Conservation (phyloP, 2,329 filamentous ascomycete genomes). For the Fonsecaea nubica region DNA sequence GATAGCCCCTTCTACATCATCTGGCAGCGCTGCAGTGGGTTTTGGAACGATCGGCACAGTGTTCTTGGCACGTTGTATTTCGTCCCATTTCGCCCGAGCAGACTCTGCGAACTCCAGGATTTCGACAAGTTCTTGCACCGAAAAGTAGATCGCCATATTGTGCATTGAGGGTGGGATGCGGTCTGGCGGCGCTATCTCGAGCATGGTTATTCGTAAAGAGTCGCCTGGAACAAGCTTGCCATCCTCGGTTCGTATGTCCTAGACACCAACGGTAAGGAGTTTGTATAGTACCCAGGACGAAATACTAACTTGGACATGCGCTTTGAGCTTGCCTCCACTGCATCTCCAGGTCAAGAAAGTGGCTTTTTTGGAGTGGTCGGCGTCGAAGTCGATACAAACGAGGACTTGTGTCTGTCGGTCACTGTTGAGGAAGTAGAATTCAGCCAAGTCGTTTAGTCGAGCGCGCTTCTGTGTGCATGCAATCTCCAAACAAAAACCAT, state of each 20-base stretch:
- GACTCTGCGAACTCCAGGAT: background rate
- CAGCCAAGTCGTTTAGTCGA: background rate
- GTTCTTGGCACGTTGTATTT: too few species aligned
- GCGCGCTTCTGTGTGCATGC: background rate
- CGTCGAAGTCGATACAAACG: constrained; percentile 3
- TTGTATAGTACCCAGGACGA: background rate
- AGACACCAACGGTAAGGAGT: background rate
- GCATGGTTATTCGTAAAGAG: background rate
- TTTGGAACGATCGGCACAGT: too few species aligned
- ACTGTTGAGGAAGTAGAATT: constrained; percentile 8
- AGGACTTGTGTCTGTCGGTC: background rate
- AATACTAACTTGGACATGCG: constrained; percentile 6
- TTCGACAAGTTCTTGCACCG: background rate
- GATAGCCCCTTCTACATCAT: too few species aligned
- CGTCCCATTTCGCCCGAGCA: too few species aligned
- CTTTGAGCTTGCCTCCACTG: background rate
- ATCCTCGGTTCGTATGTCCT: background rate
- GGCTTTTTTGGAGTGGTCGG: background rate
- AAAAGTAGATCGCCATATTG: background rate
- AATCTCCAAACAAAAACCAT: background rate
- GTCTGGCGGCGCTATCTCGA: background rate
- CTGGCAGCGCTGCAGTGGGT: too few species aligned
- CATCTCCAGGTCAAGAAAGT: background rate
- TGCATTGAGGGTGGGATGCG: background rate
- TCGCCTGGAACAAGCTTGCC: background rate